Base-by-base conservation (phyloP, 768 basidiomycete genomes). In the Hericium rajendrae region DNA sequence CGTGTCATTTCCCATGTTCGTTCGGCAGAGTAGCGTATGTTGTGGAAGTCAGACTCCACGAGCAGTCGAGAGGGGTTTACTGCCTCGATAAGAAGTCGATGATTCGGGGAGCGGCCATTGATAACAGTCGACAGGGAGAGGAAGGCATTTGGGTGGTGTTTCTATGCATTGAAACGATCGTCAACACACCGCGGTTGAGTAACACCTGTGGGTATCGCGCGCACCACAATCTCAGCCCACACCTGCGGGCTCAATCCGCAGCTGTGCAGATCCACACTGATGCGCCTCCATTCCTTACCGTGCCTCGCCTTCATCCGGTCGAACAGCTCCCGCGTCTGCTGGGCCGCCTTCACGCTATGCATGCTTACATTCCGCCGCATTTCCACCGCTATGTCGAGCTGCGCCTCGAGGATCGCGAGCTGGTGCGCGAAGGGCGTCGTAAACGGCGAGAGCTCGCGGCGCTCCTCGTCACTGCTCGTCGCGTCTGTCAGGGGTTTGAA, bases 201-300 rank as follows among this genome's bases (percentile, higher is more conserved):
- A 6, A 6, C 32, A 10, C 32, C 32, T 32, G 38, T 20, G 40
- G 48, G 2, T 12, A 55, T 39, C 41, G 51, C 32, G 66, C 78
- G 54, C 72, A 85, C 92, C 81, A 94, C 85, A 48, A 95, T 78
- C 51, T 78, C 77, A 56, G 69, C 72, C 84, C 89, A 90, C 39
- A 79, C 83, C 66, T 94, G 81, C 6, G 83, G 75, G 59, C 87
- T 91, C 62, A 94, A 71, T 0, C 91, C 90, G 66, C 92, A 97
- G 49, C 88, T 91, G 69, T 99, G 95, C 63, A 99, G 69, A 67
- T 95, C 93, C 50, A 97, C 71, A 64, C 85, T 94, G 66, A 97
- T 83, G 18, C 66, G 67, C 51, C 73, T 70, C 79, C 87, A 94
- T 22, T 69, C 71, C 8, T 73, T 68, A 5, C 82, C 80, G 56